Conservation (phyloP, 2,329 filamentous ascomycete species). For the Sphaerulina musiva region DNA sequence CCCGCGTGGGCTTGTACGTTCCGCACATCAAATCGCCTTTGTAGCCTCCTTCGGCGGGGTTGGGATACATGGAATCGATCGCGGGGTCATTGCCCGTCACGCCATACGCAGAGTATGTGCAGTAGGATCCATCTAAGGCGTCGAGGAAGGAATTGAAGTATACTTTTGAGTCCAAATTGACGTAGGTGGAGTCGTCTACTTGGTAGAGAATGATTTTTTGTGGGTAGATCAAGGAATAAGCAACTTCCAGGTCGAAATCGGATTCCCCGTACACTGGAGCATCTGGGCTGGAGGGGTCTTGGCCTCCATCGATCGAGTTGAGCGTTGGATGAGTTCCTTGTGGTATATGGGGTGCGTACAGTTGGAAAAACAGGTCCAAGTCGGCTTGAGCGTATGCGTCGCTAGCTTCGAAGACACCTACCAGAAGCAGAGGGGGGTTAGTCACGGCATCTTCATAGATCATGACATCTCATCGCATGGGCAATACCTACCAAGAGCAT, state of each 20-base stretch:
- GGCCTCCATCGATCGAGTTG: constrained; percentile 16
- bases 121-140: constrained; percentile 48
- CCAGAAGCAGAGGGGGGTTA: no score
- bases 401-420: constrained; percentile 15
- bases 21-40: constrained; percentile 42
- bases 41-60: constrained; percentile 44
- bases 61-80: constrained; percentile 38
- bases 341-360: constrained; percentile 24
- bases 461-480: no score
- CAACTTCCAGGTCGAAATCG: constrained; percentile 5
- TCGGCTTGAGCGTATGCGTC: constrained; percentile 19
- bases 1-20: constrained; percentile 46
- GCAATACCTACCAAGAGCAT: constrained; percentile 5
- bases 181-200: constrained; percentile 39
- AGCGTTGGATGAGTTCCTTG: constrained; percentile 25
- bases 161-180: constrained; percentile 27
- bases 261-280: constrained; percentile 30
- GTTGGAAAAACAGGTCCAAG: constrained; percentile 35
- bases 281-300: constrained; percentile 12
- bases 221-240: constrained; percentile 43
- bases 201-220: constrained; percentile 42
- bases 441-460: no score
- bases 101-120: constrained; percentile 44
- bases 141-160: constrained; percentile 42
- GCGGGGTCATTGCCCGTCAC: constrained; percentile 37